phyloP scores from a whole-genome alignment of 2,329 filamentous ascomycete genomes.

The Exserohilum rostratum region DNA sequence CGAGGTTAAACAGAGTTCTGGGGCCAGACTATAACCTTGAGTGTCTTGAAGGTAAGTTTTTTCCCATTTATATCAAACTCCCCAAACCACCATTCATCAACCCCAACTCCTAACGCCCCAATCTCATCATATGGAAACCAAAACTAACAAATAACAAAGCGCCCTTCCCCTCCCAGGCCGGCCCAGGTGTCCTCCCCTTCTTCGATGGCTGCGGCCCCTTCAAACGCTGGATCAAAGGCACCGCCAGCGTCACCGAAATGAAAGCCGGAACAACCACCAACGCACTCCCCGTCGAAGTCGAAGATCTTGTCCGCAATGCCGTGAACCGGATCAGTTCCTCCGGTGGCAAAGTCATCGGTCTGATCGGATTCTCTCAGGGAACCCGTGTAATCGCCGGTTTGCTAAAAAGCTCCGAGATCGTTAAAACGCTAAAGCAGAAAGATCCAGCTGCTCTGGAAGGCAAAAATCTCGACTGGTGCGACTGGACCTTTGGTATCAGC shows the following conservation, averaged over 20 bases:
- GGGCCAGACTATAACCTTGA: constrained; percentile 35
- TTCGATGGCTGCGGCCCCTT: constrained; percentile 48
- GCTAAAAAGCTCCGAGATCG: constrained; percentile 32
- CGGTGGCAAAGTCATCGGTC: constrained; percentile 36
- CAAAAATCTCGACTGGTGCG: constrained; percentile 13
- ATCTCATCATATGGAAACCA: no score
- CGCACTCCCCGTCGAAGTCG: constrained; percentile 28
- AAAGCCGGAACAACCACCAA: constrained; percentile 15
- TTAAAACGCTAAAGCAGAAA: constrained; percentile 9
- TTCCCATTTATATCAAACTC: not conserved
- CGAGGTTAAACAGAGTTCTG: constrained; percentile 34
- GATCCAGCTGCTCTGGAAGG: not conserved
- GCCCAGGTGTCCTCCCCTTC: constrained; percentile 46
- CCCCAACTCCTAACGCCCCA: no score
- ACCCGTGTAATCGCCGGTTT: constrained; percentile 43
- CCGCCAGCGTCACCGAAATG: constrained; percentile 23
- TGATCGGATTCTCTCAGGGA: constrained; percentile 44
- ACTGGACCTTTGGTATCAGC: constrained; percentile 30
- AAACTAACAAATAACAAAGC: constrained; percentile 22
- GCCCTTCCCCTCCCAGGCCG: constrained; percentile 41
- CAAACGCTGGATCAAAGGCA: constrained; percentile 38
- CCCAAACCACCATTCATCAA: no score
- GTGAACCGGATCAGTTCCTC: constrained; percentile 15
- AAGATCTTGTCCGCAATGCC: constrained; percentile 24
- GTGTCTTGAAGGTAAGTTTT: constrained; percentile 29